phyloP scores from a whole-genome alignment of 202 grass and related monocot genomes.

The Panicum virgatum region DNA sequence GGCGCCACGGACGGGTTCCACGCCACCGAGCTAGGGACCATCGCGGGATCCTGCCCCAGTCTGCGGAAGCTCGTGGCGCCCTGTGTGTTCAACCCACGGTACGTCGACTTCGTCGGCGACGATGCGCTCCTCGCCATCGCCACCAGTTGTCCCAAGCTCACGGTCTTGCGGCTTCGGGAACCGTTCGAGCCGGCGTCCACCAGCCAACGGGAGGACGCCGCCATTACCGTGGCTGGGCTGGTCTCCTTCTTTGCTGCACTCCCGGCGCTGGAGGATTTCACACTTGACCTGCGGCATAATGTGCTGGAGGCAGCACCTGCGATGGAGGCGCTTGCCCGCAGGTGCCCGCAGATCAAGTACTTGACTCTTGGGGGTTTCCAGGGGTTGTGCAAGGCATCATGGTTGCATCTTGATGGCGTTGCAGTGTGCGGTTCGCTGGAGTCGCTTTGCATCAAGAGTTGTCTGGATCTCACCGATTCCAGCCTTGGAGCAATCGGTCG shows the following conservation, averaged over 20 bases:
- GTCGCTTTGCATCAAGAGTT: constrained; percentile 74
- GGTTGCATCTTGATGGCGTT: constrained; percentile 78
- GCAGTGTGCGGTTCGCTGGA: constrained; percentile 79
- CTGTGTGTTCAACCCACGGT: constrained; percentile 81
- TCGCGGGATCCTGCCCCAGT: constrained; percentile 63
- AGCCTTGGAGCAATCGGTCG: constrained; percentile 70
- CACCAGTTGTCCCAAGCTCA: constrained; percentile 53
- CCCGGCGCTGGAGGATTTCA: constrained; percentile 68
- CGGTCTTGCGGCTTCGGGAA: constrained; percentile 70
- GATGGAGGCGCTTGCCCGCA: constrained; percentile 62
- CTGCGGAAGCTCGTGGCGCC: constrained; percentile 64
- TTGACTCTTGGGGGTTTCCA: constrained; percentile 80
- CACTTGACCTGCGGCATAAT: constrained; percentile 72
- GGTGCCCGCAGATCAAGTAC: constrained; percentile 59
- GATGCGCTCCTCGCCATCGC: constrained; percentile 59
- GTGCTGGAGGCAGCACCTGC: constrained; percentile 59
- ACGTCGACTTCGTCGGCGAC: constrained; percentile 69
- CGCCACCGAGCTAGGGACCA: constrained; percentile 57
- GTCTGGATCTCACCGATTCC: constrained; percentile 68
- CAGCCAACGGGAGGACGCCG: constrained; percentile 48
- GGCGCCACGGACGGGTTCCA: constrained; percentile 78
- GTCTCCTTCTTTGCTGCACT: constrained; percentile 68
- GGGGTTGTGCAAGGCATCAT: constrained; percentile 71
- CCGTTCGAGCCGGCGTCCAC: constrained; percentile 43
- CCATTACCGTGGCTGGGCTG: constrained; percentile 63